Evolutionary conservation across 2,329 filamentous ascomycete species (phyloP), one percentile per base, ranked within the genome.

Genomic region (Colletotrichum sp.): DNA sequence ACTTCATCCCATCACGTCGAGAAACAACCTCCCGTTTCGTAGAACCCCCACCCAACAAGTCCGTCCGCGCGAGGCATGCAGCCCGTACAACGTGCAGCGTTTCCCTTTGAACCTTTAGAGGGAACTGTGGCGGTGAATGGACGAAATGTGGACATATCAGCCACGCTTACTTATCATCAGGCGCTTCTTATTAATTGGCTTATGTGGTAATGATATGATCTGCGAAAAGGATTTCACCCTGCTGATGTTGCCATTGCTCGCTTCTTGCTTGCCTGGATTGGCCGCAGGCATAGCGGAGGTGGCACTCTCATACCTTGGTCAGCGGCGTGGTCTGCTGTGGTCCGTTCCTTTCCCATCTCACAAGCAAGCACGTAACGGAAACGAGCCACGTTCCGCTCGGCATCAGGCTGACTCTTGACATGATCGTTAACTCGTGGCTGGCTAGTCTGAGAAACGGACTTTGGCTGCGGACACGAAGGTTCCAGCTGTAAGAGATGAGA

Each of bases 1-100:
- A 36, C 70, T 72, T 76, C 70, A 59, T 76, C 70, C 64, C 73
- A 73, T 52, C 70, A 32, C 18, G 26, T 63, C 69, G 55, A 66
- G 57, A 75, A 72, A 75, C 69, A 52, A 36, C n/a, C 26, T 57
- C 24, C 49, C 49, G 69, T 72, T 68, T 69, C 73, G 70, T n/a
- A 65, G 65, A 52, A 30, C 18, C 63, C 21, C 70, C 32, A 36
- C 44, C 26, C 28, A 15, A 60, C 10, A 30, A 63, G 26, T 62
- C 57, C 39, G 55, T 65, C 44, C 70, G 59, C 26, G 16, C 30
- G 26, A n/a, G 44, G 65, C 32, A 44, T 64, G 62, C 62, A 64
- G 62, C 62, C 62, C 62, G 62, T 44, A 21, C 59, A 24, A 32
- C n/a, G 44, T 21, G 59, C 18, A 62, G 26, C 32, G 59, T 24